Evolutionary conservation across 768 basidiomycete genomes (phyloP), one percentile per base, ranked within the genome.

Genomic region (Rickenella mellea): DNA sequence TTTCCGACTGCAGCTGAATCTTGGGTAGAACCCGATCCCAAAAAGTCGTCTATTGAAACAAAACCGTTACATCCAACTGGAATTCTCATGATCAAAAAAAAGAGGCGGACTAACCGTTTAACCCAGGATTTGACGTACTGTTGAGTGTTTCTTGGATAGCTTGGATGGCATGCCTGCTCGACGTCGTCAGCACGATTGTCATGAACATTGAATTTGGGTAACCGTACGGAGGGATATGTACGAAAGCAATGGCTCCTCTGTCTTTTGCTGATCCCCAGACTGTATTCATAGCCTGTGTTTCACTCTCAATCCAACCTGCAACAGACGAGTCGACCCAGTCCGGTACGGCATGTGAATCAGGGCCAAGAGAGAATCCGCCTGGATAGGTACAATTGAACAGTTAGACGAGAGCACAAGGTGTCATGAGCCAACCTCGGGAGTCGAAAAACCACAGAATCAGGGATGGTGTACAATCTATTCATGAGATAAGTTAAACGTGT

Each of bases 381-480:
- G 38, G 10, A 42, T 6, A 48, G 8, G 20, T 11, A 47, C n/a
- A 27, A 15, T 22, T 8, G 25, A 36, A 14, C 33, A 41, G 40
- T 10, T 27, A 35, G 17, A 14, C 35, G 4, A 15, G 19, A 42
- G 19, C 19, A 26, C 7, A 28, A 20, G 12, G 41, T 14, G 22
- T n/a, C 38, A 30, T 41, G 27, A 12, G 36, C 55, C 11, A 53
- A 76, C 79, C 78, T 46, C 82, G 68, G 2, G 84, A 85, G 58
- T 86, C 84, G 49, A 87, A 87, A 61, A 83, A 83, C 83, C 80
- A 87, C 4, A 85, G 56, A 36, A 86, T 57, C 8, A 84, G 62
- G 3, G 59, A 62, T 3, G 83, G 83, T 5, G 55, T 47, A 1
- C 22, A n/a, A 55, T 80, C 74, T 66, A 44, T 4, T 17, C 24